phyloP scores from a whole-genome alignment of 306 rosid genomes.

The Glycine tomentella region DNA sequence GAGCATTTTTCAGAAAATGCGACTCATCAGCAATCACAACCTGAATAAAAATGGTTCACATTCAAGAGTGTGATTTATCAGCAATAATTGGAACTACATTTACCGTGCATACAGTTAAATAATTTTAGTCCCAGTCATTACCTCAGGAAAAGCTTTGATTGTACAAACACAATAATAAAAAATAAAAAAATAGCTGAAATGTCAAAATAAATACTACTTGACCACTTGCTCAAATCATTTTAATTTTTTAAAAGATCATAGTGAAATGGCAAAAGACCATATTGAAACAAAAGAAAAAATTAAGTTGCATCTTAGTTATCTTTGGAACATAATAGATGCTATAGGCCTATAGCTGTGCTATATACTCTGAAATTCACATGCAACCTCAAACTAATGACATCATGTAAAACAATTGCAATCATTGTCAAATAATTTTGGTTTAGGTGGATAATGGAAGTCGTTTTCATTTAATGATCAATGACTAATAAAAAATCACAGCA shows the following conservation, averaged over 20 bases:
- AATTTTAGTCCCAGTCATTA: not conserved
- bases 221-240: slow-evolving; percentile 29
- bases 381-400: slow-evolving; percentile 32
- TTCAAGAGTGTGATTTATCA: slow-evolving; percentile 44
- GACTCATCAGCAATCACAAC: slow-evolving; percentile 99
- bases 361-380: slow-evolving; percentile 13
- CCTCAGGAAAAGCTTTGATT: slow-evolving; percentile 23
- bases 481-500: slow-evolving; percentile 22
- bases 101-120: slow-evolving; percentile 17
- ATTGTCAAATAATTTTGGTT: slow-evolving; percentile 3
- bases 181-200: not conserved
- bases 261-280: slow-evolving; percentile 1
- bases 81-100: slow-evolving; percentile 1
- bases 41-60: slow-evolving; percentile 62
- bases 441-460: slow-evolving; percentile 2
- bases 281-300: not conserved
- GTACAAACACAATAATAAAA: slow-evolving; percentile 5
- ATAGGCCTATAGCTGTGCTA: slow-evolving; percentile 23
- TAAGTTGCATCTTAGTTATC: not conserved
- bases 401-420: not conserved
- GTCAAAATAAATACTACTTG: not conserved
- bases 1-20: slow-evolving; percentile 91
- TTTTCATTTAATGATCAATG: slow-evolving; percentile 27
- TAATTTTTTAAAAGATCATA: not conserved
- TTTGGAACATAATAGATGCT: slow-evolving; percentile 16